Base-by-base conservation (phyloP, 169 alveolate species). In the Cryptosporidium meleagridis region DNA sequence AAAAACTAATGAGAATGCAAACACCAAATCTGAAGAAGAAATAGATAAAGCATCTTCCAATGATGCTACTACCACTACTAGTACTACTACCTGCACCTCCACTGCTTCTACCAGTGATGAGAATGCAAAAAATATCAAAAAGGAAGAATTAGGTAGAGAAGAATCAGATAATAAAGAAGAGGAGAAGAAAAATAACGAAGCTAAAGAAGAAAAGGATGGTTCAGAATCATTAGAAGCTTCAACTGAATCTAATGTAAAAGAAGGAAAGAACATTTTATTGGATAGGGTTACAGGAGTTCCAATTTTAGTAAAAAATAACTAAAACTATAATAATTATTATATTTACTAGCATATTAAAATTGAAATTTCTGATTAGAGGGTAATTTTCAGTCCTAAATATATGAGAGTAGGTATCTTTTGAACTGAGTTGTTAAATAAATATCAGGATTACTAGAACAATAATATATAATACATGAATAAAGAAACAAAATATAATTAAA, bases 261-360 rank as follows among this genome's bases (percentile, higher is more conserved):
- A 0, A 26, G 39, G 21, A 23, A 59, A 58, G 41, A 59, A 62
- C 1, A 39, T 80, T 23, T 12, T 80, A 8, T 62, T 80, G 33
- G 75, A 80, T 67, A 59, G 89, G n/a, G 89, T 80, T 16, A 80
- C 89, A 10, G 89, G 89, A 3, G 39, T 31, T 14, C 61, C 89
- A 80, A 80, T 80, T 26, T 67, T 80, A 12, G 61, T 33, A 12
- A 41, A 29, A 37, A 18, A 53, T 1, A 73, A 53, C 52, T 70
- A 37, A 55, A 55, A 55, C n/a, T 16, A 31, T 55, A n/a, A 16
- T n/a, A 55, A 55, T 23, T 2, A 55, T 55, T 10, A 2, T 21
- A 3, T 21, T n/a, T 55, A 23, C 1, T 55, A 55, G 26, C n/a
- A 48, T 1, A 48, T 14, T 16, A 48, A 14, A 16, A 48, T 48